These are phyloP conservation scores for Rubia peregrina DNA, from an alignment of 305 asterid genomes.

Conservation along the genomic window DNA sequence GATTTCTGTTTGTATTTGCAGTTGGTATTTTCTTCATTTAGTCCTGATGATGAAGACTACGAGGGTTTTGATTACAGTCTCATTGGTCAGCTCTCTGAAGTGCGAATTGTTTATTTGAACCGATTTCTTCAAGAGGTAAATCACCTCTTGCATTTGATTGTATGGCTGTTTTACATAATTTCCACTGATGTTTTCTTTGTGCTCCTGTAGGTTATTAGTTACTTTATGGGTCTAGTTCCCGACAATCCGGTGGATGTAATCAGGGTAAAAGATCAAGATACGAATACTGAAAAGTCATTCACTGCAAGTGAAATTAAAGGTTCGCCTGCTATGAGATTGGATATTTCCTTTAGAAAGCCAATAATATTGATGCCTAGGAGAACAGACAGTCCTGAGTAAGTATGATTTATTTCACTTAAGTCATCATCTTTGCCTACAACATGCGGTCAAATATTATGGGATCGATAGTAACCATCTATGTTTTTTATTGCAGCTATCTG, in stretches of 20 bases:
- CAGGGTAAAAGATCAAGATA: slow-evolving; percentile 68
- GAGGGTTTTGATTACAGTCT: slow-evolving; percentile 89
- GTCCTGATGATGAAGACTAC: slow-evolving; percentile 81
- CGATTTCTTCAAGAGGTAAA: slow-evolving; percentile 92
- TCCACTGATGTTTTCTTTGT: slow-evolving; percentile 15
- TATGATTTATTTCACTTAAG: slow-evolving; percentile 14
- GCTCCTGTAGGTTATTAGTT: slow-evolving; percentile 57
- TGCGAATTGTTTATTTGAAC: slow-evolving; percentile 77
- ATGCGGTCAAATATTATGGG: not conserved
- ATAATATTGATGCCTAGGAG: slow-evolving; percentile 87
- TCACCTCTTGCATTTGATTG: slow-evolving; percentile 12
- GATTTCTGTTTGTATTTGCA: slow-evolving; percentile 30
- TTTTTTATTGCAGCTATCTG: slow-evolving; percentile 65
- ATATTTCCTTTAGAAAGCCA: slow-evolving; percentile 79
- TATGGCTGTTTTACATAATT: slow-evolving; percentile 9
- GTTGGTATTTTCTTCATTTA: slow-evolving; percentile 77
- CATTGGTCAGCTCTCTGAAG: slow-evolving; percentile 88
- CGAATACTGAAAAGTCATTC: slow-evolving; percentile 69
- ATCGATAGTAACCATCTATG: not conserved
- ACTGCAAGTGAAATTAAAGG: slow-evolving; percentile 81
- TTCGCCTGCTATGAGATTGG: slow-evolving; percentile 83
- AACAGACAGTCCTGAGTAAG: slow-evolving; percentile 83
- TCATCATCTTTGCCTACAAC: slow-evolving; percentile 8
- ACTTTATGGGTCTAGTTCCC: slow-evolving; percentile 95
- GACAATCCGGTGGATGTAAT: slow-evolving; percentile 54